Percentiles rank a stretch among this genome's conserved stretches.
These are phyloP conservation scores for Coccomyxa sp. DNA, from an alignment of 139 green algal genomes.

Conservation along the genomic window DNA sequence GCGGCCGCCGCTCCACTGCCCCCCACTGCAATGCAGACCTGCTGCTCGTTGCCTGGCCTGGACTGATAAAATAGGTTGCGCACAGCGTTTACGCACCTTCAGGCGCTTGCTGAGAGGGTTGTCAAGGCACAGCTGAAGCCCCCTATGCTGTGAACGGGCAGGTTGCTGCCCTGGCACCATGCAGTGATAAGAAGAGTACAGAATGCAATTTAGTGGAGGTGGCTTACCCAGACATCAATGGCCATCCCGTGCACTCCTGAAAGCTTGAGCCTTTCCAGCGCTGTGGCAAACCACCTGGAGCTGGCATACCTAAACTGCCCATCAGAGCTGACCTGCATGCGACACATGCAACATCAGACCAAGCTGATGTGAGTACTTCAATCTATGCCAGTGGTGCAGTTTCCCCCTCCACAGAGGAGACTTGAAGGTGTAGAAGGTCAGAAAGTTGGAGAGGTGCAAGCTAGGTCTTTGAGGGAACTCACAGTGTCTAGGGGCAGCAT, in stretches of 20 bases:
- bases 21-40: constrained; percentile 68
- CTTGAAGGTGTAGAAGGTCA: not conserved
- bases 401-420: not conserved
- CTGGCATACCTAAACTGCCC: constrained; percentile 70
- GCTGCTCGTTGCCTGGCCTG: too few relatives aligned
- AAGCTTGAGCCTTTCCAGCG: constrained; percentile 59
- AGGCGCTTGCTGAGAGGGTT: too few relatives aligned
- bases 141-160: not conserved
- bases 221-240: constrained; percentile 82
- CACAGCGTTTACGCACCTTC: too few relatives aligned
- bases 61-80: too few relatives aligned
- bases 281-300: constrained; percentile 61
- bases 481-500: constrained; percentile 95
- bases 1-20: constrained; percentile 74
- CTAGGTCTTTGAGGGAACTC: not conserved
- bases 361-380: not conserved
- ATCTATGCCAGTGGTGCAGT: not conserved
- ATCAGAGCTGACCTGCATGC: constrained; percentile 60
- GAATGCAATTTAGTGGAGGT: not conserved
- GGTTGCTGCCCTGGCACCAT: not conserved
- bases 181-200: not conserved
- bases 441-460: not conserved
- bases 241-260: constrained; percentile 81
- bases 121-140: not conserved
- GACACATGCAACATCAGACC: not conserved